These are phyloP conservation scores for Picochlorum sp. DNA, from an alignment of 139 green algal genomes.

Conservation along the genomic window DNA sequence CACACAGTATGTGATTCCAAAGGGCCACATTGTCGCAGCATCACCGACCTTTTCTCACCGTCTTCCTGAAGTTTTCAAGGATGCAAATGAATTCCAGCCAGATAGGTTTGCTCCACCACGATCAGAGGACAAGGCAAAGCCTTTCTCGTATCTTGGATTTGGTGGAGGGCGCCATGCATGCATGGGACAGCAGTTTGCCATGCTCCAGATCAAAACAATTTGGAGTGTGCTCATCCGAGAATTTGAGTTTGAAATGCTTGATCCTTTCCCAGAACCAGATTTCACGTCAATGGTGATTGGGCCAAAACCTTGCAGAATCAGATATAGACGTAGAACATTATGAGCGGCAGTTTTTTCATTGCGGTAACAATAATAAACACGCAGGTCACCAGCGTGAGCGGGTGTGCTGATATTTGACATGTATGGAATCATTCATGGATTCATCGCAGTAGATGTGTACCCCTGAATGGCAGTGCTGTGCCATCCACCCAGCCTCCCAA, in stretches of 20 bases:
- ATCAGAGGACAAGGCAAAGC: slow-evolving; percentile 74
- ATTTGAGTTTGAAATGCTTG: slow-evolving; percentile 95
- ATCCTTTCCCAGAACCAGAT: slow-evolving; percentile 79
- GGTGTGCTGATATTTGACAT: no score
- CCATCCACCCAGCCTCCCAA: no score
- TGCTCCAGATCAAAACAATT: slow-evolving; percentile 91
- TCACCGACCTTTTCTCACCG: slow-evolving; percentile 85
- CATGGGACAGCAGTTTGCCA: slow-evolving; percentile 94
- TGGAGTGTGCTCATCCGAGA: slow-evolving; percentile 87
- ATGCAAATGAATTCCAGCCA: slow-evolving; percentile 74
- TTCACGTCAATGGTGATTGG: slow-evolving; percentile 93
- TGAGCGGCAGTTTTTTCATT: background rate
- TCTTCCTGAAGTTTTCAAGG: slow-evolving; percentile 64
- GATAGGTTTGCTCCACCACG: slow-evolving; percentile 63
- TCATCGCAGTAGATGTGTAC: no score
- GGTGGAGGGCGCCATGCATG: slow-evolving; percentile 91
- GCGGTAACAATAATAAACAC: no score
- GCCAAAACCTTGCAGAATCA: slow-evolving; percentile 76
- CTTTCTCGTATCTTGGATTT: slow-evolving; percentile 90
- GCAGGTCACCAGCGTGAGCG: no score
- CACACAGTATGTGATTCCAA: slow-evolving; percentile 70
- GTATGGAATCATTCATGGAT: no score
- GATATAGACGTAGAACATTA: slow-evolving; percentile 67
- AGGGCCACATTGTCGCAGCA: slow-evolving; percentile 77
- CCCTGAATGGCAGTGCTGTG: no score